phyloP scores from a whole-genome alignment of 139 green algal genomes.

The Gonium pectorale region DNA sequence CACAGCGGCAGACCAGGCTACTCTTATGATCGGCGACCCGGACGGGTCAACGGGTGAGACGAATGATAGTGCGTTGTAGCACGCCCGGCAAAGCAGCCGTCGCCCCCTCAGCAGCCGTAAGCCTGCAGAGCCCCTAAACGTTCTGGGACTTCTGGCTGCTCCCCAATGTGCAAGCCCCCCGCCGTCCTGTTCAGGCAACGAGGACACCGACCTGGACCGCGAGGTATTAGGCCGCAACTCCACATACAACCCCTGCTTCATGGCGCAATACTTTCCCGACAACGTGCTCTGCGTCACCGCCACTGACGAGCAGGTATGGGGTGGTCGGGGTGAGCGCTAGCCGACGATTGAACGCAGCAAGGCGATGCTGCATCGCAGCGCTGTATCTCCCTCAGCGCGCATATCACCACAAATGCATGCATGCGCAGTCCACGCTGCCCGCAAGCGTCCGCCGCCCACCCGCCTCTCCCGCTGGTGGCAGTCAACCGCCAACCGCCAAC shows the following conservation, averaged over 20 bases:
- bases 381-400: background rate
- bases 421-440: background rate
- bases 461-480: background rate
- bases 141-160: background rate
- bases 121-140: too few relatives aligned
- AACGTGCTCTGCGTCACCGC: conserved; percentile 38
- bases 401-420: background rate
- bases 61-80: background rate
- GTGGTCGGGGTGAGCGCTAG: background rate
- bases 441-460: background rate
- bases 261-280: background rate
- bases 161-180: background rate
- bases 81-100: background rate
- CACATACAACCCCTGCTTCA: conserved; percentile 38
- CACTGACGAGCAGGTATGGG: background rate
- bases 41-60: too few relatives aligned
- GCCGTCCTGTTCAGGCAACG: conserved; percentile 10
- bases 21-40: too few relatives aligned
- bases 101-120: background rate
- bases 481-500: background rate
- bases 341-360: background rate
- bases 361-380: background rate
- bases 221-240: background rate
- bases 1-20: background rate
- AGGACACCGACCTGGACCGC: background rate